phyloP scores from a whole-genome alignment of 345 rosid species.

The Hibiscus tridactylites region DNA sequence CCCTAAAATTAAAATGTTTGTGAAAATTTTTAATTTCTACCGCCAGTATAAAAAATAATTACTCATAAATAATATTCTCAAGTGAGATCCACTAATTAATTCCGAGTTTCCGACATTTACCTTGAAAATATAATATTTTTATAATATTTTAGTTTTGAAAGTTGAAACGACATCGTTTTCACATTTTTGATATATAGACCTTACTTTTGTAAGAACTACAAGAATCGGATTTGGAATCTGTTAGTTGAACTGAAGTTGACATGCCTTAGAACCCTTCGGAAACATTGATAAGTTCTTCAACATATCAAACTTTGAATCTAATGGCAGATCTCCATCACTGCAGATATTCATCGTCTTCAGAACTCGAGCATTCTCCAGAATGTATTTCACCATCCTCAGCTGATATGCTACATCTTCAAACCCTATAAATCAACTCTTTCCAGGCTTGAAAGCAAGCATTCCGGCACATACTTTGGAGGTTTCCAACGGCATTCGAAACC shows the following conservation, averaged over 20 bases:
- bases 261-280: not conserved
- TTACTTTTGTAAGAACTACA: not conserved
- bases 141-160: no score
- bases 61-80: no score
- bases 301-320: not conserved
- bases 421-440: not conserved
- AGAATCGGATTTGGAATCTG: not conserved
- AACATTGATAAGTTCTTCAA: not conserved
- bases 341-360: not conserved
- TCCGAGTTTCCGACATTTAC: no score
- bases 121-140: no score
- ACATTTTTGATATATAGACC: no score
- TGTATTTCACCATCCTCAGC: not conserved
- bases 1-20: no score
- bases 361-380: not conserved
- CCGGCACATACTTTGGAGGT: not conserved
- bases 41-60: no score
- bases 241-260: slow-evolving; percentile 6
- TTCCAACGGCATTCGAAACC: not conserved
- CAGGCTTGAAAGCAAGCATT: not conserved
- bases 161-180: no score
- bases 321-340: not conserved
- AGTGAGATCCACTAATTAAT: no score
- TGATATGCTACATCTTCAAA: slow-evolving; percentile 1
- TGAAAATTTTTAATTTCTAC: no score